phyloP scores from a whole-genome alignment of 306 rosid species.

The Cicer bijugum region DNA sequence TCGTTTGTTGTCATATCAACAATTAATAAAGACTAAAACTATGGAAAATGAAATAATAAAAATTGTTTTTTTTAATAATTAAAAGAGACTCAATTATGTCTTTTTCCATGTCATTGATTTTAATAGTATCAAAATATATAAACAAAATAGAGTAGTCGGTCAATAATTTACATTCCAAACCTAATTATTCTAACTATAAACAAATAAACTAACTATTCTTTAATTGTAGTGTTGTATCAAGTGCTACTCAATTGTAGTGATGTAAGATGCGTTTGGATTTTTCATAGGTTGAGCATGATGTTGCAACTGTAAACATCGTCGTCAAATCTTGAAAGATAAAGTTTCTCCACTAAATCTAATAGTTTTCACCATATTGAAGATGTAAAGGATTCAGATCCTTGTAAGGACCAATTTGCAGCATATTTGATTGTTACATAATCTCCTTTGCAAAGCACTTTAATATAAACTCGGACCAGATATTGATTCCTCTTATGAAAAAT shows the following conservation, averaged over 20 bases:
- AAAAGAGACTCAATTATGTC: neutral
- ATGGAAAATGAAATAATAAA: no score
- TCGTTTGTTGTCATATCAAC: neutral
- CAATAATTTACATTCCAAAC: slow-evolving; percentile 2
- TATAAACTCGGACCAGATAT: neutral
- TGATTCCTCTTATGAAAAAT: neutral
- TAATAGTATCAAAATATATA: neutral
- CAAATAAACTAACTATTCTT: no score
- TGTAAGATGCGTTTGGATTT: no score
- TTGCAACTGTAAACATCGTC: no score
- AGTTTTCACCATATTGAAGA: no score
- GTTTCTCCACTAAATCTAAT: no score
- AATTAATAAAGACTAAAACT: no score
- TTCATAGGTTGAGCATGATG: no score
- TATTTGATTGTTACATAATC: neutral
- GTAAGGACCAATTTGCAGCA: neutral
- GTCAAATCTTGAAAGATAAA: no score
- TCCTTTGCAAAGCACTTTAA: neutral
- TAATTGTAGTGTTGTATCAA: neutral
- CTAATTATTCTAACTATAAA: neutral
- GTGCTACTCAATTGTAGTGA: no score
- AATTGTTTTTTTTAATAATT: no score
- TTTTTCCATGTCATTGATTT: neutral
- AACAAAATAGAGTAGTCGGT: neutral
- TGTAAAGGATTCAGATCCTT: no score